Conservation (phyloP, 208 protist species). For the Dictyostelium gargantuum region DNA sequence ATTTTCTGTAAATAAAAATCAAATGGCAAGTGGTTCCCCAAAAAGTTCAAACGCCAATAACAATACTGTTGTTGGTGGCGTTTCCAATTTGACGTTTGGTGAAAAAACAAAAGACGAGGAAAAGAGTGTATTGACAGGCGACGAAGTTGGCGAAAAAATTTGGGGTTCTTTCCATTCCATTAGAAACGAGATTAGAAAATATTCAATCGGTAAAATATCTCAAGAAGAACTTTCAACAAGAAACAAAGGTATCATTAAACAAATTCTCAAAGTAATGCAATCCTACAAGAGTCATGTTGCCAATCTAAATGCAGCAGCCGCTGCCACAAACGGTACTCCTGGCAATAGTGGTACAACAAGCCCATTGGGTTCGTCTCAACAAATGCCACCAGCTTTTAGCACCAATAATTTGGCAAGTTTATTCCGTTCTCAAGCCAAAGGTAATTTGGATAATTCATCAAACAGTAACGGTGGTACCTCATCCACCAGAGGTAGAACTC, state of each 20-base stretch:
- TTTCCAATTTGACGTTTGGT: constrained; percentile 23
- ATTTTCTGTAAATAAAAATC: not conserved
- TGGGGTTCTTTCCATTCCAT: constrained; percentile 62
- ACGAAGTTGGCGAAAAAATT: constrained; percentile 62
- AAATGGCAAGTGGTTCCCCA: not conserved
- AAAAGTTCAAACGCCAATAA: not conserved
- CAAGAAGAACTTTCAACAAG: constrained; percentile 49
- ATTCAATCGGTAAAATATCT: constrained; percentile 54
- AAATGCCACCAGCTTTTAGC: not conserved
- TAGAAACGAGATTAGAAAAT: constrained; percentile 62
- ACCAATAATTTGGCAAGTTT: constrained; percentile 22
- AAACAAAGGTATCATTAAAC: constrained; percentile 32
- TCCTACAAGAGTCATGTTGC: constrained; percentile 13
- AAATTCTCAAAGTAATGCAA: constrained; percentile 45
- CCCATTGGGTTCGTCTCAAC: too few relatives aligned
- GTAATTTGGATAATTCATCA: not conserved
- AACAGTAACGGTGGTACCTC: too few relatives aligned
- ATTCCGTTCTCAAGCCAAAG: constrained; percentile 34
- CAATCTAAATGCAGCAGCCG: not conserved
- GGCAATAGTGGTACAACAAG: not conserved
- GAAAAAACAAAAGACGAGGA: constrained; percentile 60
- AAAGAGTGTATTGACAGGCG: not conserved
- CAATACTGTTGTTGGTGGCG: not conserved
- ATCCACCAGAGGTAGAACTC: not conserved
- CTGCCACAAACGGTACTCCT: not conserved